phyloP scores from a whole-genome alignment of 768 basidiomycete genomes.

The Termitomyces sp. region DNA sequence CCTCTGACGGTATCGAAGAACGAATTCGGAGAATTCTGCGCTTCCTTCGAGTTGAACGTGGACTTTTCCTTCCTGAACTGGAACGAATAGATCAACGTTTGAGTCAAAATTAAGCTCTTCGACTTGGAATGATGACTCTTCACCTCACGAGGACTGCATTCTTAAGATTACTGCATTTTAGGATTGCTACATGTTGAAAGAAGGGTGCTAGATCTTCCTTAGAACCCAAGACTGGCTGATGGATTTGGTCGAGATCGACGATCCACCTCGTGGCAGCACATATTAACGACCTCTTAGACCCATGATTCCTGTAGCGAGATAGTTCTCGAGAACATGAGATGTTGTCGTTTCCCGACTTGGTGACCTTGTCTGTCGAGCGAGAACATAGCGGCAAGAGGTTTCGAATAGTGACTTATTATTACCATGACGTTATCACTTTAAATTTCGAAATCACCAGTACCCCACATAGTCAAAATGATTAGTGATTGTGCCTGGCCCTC shows the following conservation, averaged over 20 bases:
- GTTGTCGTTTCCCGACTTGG: background rate
- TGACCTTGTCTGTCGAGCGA: background rate
- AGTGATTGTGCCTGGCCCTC: too few relatives aligned
- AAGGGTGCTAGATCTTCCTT: background rate
- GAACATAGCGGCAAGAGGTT: background rate
- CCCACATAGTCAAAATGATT: too few relatives aligned
- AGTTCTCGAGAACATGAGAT: background rate
- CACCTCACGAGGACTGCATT: background rate
- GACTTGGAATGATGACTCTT: background rate
- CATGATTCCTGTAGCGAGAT: too few relatives aligned
- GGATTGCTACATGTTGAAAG: background rate
- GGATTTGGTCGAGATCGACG: constrained; percentile 15
- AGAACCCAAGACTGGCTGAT: too few relatives aligned
- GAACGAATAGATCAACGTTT: background rate
- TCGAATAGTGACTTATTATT: too few relatives aligned
- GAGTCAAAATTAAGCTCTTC: background rate
- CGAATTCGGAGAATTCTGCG: background rate
- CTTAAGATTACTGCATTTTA: too few relatives aligned
- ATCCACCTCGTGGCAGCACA: constrained; percentile 15
- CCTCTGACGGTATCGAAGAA: background rate
- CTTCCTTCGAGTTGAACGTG: background rate
- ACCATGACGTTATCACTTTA: too few relatives aligned
- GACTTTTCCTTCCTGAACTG: background rate
- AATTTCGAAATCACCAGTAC: too few relatives aligned
- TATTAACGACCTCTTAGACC: background rate